Percentiles rank a stretch among this genome's conserved stretches.
These are phyloP conservation scores for Coemansia sp. DNA, from an alignment of 192 early-diverging fungal genomes.

Conservation along the genomic window DNA sequence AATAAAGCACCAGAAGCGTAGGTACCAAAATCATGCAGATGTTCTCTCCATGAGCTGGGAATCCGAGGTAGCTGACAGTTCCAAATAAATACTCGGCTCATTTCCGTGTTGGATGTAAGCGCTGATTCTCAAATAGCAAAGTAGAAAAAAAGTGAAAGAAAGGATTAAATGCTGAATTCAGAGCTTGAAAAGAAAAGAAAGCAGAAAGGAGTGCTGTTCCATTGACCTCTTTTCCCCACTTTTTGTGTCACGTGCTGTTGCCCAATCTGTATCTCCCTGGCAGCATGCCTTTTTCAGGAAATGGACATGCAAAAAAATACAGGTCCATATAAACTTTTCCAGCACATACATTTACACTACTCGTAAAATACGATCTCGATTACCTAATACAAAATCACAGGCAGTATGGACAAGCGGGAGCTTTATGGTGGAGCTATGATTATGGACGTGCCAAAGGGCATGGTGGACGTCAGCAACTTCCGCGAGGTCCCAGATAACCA, in stretches of 20 bases:
- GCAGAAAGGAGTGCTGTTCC: background rate
- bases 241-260: background rate
- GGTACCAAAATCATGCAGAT: conserved; percentile 48
- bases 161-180: background rate
- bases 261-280: background rate
- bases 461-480: conserved; percentile 68
- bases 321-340: no score
- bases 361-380: no score
- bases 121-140: background rate
- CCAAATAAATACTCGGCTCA: conserved; percentile 50
- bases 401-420: conserved; percentile 9
- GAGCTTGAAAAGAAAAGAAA: conserved; percentile 4
- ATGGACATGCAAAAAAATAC: no score
- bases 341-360: no score
- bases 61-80: conserved; percentile 46
- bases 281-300: no score
- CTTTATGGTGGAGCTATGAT: conserved; percentile 75
- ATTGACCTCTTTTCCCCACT: no score
- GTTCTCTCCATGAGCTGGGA: conserved; percentile 42
- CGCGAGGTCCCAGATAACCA: conserved; percentile 88
- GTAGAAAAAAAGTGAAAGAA: background rate
- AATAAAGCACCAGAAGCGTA: conserved; percentile 53
- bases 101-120: conserved; percentile 1
- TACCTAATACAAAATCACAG: no score
- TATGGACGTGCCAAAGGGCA: conserved; percentile 57